These are phyloP conservation scores for Pseudofabraea citricarpa DNA, from an alignment of 2,329 filamentous ascomycete genomes.

Conservation along the genomic window DNA sequence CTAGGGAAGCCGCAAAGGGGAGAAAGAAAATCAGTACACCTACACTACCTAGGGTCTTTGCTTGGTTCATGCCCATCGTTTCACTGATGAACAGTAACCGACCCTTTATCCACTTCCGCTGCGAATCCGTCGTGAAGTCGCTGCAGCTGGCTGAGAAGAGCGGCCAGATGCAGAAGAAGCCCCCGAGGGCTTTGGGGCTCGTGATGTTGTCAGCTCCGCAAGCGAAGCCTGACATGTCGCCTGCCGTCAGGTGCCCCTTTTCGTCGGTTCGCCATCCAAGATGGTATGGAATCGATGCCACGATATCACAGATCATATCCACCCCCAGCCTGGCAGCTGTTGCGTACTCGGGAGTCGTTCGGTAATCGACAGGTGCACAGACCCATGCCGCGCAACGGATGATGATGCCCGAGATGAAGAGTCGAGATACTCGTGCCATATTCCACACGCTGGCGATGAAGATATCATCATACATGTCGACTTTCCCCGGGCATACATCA, in stretches of 20 bases:
- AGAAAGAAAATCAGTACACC: slow-evolving; percentile 15
- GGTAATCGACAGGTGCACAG: slow-evolving; percentile 55
- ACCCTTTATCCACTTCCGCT: slow-evolving; percentile 50
- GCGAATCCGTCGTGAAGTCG: slow-evolving; percentile 55
- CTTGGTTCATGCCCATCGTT: slow-evolving; percentile 53
- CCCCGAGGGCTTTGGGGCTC: slow-evolving; percentile 47
- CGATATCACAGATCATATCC: slow-evolving; percentile 52
- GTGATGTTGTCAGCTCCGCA: slow-evolving; percentile 42
- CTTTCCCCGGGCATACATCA: slow-evolving; percentile 54
- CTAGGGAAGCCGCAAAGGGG: not conserved
- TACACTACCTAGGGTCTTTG: slow-evolving; percentile 50
- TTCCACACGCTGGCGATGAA: slow-evolving; percentile 57
- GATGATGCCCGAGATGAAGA: slow-evolving; percentile 50
- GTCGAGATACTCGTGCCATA: slow-evolving; percentile 45
- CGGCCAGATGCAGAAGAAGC: slow-evolving; percentile 57
- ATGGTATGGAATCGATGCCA: slow-evolving; percentile 57
- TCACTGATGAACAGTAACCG: slow-evolving; percentile 50
- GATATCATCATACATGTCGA: slow-evolving; percentile 55
- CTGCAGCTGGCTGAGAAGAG: slow-evolving; percentile 48
- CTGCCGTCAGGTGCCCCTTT: slow-evolving; percentile 26
- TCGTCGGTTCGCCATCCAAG: slow-evolving; percentile 52
- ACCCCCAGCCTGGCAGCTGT: slow-evolving; percentile 45
- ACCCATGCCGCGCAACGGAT: slow-evolving; percentile 58
- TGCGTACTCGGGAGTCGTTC: slow-evolving; percentile 58
- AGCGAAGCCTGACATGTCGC: slow-evolving; percentile 37